phyloP scores from a whole-genome alignment of 495 filamentous ascomycete species.

The Neurospora sp. region DNA sequence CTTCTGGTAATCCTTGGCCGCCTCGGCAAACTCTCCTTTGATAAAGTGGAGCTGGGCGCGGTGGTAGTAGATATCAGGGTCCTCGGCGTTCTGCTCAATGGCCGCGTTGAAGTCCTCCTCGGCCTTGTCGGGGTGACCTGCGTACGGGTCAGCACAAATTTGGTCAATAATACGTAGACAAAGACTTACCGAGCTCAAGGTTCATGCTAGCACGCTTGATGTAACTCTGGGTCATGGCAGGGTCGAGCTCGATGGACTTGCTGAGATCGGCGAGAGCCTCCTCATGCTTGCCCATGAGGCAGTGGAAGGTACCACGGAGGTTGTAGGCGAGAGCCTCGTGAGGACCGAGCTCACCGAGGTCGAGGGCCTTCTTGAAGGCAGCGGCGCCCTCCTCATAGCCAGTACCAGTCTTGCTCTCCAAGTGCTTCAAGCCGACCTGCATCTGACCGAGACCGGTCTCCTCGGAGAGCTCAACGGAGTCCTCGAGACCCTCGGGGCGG shows the following conservation, averaged over 20 bases:
- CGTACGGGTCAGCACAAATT: conserved; percentile 5
- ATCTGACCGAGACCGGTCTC: conserved; percentile 76
- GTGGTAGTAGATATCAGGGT: conserved; percentile 99
- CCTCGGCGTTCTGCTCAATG: conserved; percentile 71
- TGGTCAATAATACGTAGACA: neutral
- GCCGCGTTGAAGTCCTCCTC: conserved; percentile 81
- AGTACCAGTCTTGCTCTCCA: conserved; percentile 77
- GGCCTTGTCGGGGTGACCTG: conserved; percentile 78
- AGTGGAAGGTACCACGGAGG: conserved; percentile 90
- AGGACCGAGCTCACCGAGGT: conserved; percentile 64
- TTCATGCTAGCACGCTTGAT: conserved; percentile 99
- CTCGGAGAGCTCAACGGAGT: conserved; percentile 62
- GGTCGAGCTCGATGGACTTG: conserved; percentile 84
- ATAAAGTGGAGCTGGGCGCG: conserved; percentile 98
- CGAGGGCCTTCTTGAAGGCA: conserved; percentile 80
- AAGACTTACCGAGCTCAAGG: conserved; percentile 72
- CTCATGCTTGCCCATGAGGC: conserved; percentile 77
- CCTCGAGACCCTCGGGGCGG: conserved; percentile 73
- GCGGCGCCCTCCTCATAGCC: conserved; percentile 78
- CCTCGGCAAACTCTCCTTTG: conserved; percentile 80
- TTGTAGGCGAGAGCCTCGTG: conserved; percentile 89
- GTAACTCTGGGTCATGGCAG: conserved; percentile 84
- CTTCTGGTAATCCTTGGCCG: conserved; percentile 97
- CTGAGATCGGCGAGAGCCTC: conserved; percentile 74
- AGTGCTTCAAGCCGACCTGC: conserved; percentile 65